Percentiles rank a stretch among this genome's conserved stretches.
Evolutionary conservation across 2,329 filamentous ascomycete genomes (phyloP).

Genomic region (Dichotomopilus funicola): DNA sequence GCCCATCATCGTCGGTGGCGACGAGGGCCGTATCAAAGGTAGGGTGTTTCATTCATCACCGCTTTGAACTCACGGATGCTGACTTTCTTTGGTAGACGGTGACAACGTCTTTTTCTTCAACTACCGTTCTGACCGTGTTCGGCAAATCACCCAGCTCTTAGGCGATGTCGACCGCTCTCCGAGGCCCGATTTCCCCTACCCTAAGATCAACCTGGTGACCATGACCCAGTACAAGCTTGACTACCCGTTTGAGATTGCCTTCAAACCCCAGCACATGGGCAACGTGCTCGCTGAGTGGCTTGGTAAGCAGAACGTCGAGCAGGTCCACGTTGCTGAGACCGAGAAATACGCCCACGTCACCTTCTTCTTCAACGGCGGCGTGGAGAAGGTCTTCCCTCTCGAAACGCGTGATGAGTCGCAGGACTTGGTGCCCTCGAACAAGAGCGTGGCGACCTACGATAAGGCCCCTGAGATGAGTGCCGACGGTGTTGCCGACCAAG

Average conservation of each 20-base stretch:
- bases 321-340: constrained; percentile 96
- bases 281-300: constrained; percentile 98
- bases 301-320: constrained; percentile 78
- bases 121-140: constrained; percentile 96
- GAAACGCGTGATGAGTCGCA: constrained; percentile 81
- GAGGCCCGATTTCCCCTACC: constrained; percentile 85
- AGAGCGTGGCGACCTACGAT: constrained; percentile 87
- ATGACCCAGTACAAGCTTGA: constrained; percentile 99
- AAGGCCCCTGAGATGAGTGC: constrained; percentile 94
- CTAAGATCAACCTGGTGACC: constrained; percentile 84
- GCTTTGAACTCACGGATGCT: not conserved
- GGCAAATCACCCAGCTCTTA: constrained; percentile 90
- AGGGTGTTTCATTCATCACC: constrained; percentile 23
- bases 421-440: constrained; percentile 79
- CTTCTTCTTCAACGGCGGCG: constrained; percentile 99
- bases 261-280: constrained; percentile 90
- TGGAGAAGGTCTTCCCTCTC: constrained; percentile 90
- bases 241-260: constrained; percentile 87
- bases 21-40: constrained; percentile 81
- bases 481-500: constrained; percentile 80
- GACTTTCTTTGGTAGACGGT: constrained; percentile 51
- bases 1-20: constrained; percentile 88
- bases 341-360: constrained; percentile 99
- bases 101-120: constrained; percentile 99
- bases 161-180: constrained; percentile 90